phyloP scores from a whole-genome alignment of 148 eudicot genomes.

The Suaeda aralocaspica region DNA sequence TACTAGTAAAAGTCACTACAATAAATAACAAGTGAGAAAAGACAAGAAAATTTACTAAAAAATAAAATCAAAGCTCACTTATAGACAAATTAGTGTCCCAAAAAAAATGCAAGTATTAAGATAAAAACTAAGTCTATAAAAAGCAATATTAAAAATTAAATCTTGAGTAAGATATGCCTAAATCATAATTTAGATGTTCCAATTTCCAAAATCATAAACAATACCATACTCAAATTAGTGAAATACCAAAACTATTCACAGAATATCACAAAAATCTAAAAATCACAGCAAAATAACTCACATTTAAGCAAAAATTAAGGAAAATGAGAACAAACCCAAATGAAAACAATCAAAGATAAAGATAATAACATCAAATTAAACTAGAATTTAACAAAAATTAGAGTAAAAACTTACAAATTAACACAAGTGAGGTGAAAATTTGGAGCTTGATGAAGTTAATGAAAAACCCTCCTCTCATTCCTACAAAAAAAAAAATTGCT shows the following conservation, averaged over 20 bases:
- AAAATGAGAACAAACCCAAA: slow-evolving; percentile 23
- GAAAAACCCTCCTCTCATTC: slow-evolving; percentile 27
- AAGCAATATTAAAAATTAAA: neutral
- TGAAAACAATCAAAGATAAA: slow-evolving; percentile 21
- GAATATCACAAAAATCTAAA: slow-evolving; percentile 9
- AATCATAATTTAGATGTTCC: slow-evolving; percentile 7
- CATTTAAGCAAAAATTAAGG: neutral
- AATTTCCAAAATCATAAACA: slow-evolving; percentile 18
- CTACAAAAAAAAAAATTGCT: slow-evolving; percentile 7
- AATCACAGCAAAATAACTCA: slow-evolving; percentile 10
- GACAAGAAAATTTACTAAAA: slow-evolving; percentile 7
- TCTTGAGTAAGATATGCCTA: neutral
- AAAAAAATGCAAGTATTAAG: neutral
- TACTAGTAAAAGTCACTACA: neutral
- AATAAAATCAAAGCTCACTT: slow-evolving; percentile 12
- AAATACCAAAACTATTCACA: slow-evolving; percentile 23
- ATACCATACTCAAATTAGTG: neutral
- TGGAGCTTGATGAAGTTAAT: slow-evolving; percentile 16
- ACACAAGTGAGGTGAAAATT: slow-evolving; percentile 32
- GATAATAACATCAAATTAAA: slow-evolving; percentile 14
- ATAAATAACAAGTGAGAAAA: slow-evolving; percentile 11
- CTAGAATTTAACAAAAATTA: slow-evolving; percentile 11
- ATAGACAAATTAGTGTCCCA: slow-evolving; percentile 11
- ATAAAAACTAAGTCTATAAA: slow-evolving; percentile 8
- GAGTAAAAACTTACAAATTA: slow-evolving; percentile 45